Base-by-base conservation (phyloP, 768 basidiomycete species). In the Boletus subcaerulescens region DNA sequence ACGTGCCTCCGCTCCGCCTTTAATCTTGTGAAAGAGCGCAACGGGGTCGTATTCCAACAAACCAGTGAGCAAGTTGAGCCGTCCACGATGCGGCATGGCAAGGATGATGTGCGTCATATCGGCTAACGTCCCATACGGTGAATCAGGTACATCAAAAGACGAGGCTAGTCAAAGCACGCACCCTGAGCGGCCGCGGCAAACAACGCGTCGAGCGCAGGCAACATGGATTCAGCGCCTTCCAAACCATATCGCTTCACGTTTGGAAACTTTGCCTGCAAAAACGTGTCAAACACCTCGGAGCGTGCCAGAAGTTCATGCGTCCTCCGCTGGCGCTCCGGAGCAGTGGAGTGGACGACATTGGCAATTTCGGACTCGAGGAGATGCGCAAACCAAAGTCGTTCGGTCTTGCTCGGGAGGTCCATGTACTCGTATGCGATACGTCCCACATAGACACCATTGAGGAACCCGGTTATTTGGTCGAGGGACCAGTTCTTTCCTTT, bases 171-270 rank as follows among this genome's bases (percentile, higher is more conserved):
- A 38, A 36, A 49, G 43, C 5, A 65, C 62, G 20, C 48, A 85
- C 86, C 80, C 61, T 74, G 71, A 3, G 89, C 79, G 9, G 91
- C 86, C 3, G 80, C 75, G 0, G 77, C 73, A 61, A 97, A 91
- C 17, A 97, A 69, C 0, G 82, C 76, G 56, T 94, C 91, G 3
- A 96, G 74, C 1, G 92, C 93, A 5, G 92, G 89, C 24, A 97
- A 71, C 93, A 96, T 95, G 3, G 91, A 92, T 73, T 96, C 94
- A 2, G 89, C 94, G 3, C 94, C 94, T 70, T 97, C 93, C 36
- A 95, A 77, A 0, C 91, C 93, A 69, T 92, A 92, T 64, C 89
- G 80, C 71, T 90, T 91, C 67, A 91, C 63, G 71, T 92, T 94
- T 1, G 93, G 93, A 65, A 95, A 96, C 70, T 93, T 93, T 49